Conservation (phyloP, 225 moss, liverwort and hornwort species). For the Asterella californica region DNA sequence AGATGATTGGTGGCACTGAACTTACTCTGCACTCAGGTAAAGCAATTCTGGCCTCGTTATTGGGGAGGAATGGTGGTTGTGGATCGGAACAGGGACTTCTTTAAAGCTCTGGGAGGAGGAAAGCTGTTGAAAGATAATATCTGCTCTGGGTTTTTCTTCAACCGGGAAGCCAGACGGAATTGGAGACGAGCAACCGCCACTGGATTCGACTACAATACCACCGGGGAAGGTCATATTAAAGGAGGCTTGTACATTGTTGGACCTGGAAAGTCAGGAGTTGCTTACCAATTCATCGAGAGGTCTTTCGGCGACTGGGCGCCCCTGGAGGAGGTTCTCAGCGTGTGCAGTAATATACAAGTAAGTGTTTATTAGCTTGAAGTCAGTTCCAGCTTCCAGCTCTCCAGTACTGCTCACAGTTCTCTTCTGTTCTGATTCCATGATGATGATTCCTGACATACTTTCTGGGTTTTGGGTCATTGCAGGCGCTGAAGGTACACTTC, state of each 20-base stretch:
- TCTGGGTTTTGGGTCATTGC: background rate
- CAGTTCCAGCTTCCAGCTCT: background rate
- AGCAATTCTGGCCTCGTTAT: conserved; percentile 78
- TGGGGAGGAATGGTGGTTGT: conserved; percentile 84
- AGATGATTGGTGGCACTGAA: background rate
- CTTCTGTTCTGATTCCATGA: background rate
- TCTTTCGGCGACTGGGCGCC: conserved; percentile 88
- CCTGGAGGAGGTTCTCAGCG: conserved; percentile 65
- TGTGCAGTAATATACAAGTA: conserved; percentile 56
- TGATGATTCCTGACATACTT: background rate
- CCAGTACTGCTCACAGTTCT: no score
- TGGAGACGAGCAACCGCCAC: conserved; percentile 57
- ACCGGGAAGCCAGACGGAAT: conserved; percentile 49
- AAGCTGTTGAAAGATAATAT: conserved; percentile 49
- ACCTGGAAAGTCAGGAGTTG: conserved; percentile 57
- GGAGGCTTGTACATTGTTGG: conserved; percentile 71
- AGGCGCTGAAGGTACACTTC: conserved; percentile 5
- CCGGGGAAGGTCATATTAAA: conserved; percentile 67
- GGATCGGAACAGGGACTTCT: conserved; percentile 62
- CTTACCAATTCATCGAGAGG: conserved; percentile 82
- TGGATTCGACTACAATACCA: conserved; percentile 51
- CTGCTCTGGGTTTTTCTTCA: conserved; percentile 53
- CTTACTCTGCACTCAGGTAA: conserved; percentile 31
- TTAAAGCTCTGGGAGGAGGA: conserved; percentile 73
- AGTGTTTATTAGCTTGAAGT: background rate